These are phyloP conservation scores for Artemisia tridentata DNA, from an alignment of 129 eudicot genomes.

Conservation along the genomic window DNA sequence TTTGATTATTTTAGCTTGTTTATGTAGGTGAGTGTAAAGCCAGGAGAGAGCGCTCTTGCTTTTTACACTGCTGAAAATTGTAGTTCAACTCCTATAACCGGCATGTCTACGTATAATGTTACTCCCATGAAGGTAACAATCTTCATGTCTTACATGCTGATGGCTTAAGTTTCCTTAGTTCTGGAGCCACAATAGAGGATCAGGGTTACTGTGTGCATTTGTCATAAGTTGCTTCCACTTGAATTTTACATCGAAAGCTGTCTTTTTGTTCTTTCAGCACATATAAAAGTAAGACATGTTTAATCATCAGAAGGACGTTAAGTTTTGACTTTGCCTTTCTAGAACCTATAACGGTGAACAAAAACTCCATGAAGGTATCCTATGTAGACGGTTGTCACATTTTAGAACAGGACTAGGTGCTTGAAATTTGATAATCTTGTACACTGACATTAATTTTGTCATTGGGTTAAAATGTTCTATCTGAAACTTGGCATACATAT, in stretches of 20 bases:
- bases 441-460: no score
- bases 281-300: conserved; percentile 6
- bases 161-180: not conserved
- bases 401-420: no score
- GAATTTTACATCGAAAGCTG: not conserved
- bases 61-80: conserved; percentile 94
- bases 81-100: conserved; percentile 77
- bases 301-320: no score
- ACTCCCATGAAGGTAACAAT: conserved; percentile 82
- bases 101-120: conserved; percentile 82
- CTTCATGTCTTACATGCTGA: conserved; percentile 19
- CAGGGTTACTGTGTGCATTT: not conserved
- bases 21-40: conserved; percentile 83
- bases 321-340: conserved; percentile 12
- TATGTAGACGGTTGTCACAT: no score
- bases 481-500: no score
- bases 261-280: no score
- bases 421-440: no score
- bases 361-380: conserved; percentile 97
- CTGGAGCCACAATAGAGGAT: not conserved
- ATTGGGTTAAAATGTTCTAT: no score
- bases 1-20: conserved; percentile 20
- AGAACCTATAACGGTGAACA: conserved; percentile 92
- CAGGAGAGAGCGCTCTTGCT: conserved; percentile 99
- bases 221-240: not conserved